Evolutionary conservation across 345 rosid genomes (phyloP), one percentile per base, ranked within the genome.

Genomic region (Lepidium didymum): DNA sequence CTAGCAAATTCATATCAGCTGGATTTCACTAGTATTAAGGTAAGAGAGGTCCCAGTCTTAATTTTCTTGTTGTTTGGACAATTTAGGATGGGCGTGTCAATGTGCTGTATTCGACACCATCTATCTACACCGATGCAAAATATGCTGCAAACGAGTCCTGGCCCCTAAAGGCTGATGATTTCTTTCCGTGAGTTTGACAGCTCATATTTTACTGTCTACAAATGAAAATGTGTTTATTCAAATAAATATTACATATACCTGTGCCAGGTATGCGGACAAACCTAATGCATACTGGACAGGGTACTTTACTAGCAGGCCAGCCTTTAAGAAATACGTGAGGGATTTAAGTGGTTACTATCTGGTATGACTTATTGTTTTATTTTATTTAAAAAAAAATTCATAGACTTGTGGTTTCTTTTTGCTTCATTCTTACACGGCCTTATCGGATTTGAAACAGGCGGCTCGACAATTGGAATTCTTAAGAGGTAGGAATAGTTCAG

Each of bases 201-300:
- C 14, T 76, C 19, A 7, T 45, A 18, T 38, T 44, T 43, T 49
- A 49, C 60, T 47, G 37, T 31, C 25, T 31, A 52, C 14, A 12
- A 10, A 54, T 71, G 18, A 53, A 14, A 33, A 16, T 31, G 14
- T 10, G 15, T 54, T 56, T 47, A 8, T 46, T 54, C 44, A 53
- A 31, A 55, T 21, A 38, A 66, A 65, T 54, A 34, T 56, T 70
- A 15, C 31, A 62, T 46, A 6, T 55, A 43, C 25, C 2, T 62
- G 47, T 56, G 50, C 56, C 79, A 92, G 98, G 64, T 92, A 92
- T 81, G 96, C 96, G 61, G 98, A 92, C 80, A 86, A 75, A 55
- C 87, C 90, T 75, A 87, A 92, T 74, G 95, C 96, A 50, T 92
- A 87, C 65, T 92, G 98, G 98, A 90, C 98, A 27, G 98, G 98